These are phyloP conservation scores for Candida caryicola DNA, from an alignment of 805 yeast species.

Conservation along the genomic window DNA sequence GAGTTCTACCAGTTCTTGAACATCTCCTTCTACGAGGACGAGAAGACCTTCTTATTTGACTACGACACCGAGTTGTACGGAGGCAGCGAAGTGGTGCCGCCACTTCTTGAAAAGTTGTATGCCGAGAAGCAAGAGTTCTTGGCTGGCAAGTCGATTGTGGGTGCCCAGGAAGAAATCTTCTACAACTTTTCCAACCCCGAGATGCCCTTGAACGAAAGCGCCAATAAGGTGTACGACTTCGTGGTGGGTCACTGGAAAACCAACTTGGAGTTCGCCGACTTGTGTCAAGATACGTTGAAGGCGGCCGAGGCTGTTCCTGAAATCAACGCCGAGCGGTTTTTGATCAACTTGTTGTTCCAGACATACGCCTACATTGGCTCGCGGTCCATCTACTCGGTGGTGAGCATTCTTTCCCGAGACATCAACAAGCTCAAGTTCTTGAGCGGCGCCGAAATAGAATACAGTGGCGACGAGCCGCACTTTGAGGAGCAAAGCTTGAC, in stretches of 20 bases:
- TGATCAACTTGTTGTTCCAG: conserved; percentile 64
- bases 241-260: conserved; percentile 40
- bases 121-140: conserved; percentile 22
- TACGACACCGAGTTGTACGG: conserved; percentile 40
- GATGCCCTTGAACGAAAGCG: conserved; percentile 35
- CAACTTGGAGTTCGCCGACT: conserved; percentile 33
- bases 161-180: conserved; percentile 39
- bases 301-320: conserved; percentile 15
- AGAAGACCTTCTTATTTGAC: conserved; percentile 25
- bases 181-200: conserved; percentile 34
- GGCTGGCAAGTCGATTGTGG: conserved; percentile 17
- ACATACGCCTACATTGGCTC: conserved; percentile 79
- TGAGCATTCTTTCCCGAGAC: conserved; percentile 40
- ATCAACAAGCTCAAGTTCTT: conserved; percentile 37
- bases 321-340: conserved; percentile 30
- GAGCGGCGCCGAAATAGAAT: conserved; percentile 31
- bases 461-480: conserved; percentile 31
- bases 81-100: conserved; percentile 16
- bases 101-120: conserved; percentile 23
- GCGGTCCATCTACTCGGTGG: conserved; percentile 66
- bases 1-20: conserved; percentile 41
- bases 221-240: conserved; percentile 41
- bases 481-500: conserved; percentile 28
- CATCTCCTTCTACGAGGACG: conserved; percentile 31
- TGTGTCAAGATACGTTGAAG: conserved; percentile 29